A percentile compares a stretch with the other conserved stretches of the same genome.
Conservation (phyloP, 345 rosid genomes). For the Gynandropsis gynandra region DNA sequence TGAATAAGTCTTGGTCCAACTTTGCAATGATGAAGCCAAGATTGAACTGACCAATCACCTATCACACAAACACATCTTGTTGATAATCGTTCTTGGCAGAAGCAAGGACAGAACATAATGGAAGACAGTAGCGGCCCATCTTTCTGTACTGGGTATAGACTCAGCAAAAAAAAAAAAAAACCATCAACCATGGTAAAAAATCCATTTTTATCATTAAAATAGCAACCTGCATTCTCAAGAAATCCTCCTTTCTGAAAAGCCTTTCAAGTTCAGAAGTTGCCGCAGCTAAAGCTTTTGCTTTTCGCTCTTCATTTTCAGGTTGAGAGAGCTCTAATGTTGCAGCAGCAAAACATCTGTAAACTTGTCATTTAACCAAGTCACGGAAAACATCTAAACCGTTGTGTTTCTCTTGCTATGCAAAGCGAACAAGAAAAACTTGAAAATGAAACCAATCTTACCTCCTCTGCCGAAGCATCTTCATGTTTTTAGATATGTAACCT, state of each 20-base stretch:
- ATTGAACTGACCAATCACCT: slow-evolving; percentile 98
- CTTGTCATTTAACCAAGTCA: slow-evolving; percentile 17
- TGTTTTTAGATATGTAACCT: slow-evolving; percentile 29
- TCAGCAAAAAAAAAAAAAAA: neutral
- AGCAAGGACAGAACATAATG: slow-evolving; percentile 10
- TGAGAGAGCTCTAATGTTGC: slow-evolving; percentile 85
- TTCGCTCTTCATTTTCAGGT: slow-evolving; percentile 73
- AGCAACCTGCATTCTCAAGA: slow-evolving; percentile 79
- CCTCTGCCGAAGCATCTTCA: slow-evolving; percentile 40
- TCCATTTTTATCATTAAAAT: neutral
- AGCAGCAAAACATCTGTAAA: slow-evolving; percentile 65
- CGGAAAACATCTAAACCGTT: neutral
- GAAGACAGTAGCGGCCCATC: neutral
- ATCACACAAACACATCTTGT: slow-evolving; percentile 6
- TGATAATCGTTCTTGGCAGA: slow-evolving; percentile 1
- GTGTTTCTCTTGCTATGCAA: slow-evolving; percentile 10
- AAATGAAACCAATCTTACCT: slow-evolving; percentile 19
- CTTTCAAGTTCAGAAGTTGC: slow-evolving; percentile 86
- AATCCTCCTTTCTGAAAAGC: slow-evolving; percentile 82
- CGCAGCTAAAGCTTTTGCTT: slow-evolving; percentile 72
- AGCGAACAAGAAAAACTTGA: slow-evolving; percentile 1
- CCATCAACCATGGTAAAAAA: neutral
- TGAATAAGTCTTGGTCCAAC: slow-evolving; percentile 81
- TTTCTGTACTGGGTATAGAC: neutral
- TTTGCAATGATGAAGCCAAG: slow-evolving; percentile 95